These are phyloP conservation scores for Porphyrellus sp. DNA, from an alignment of 1,284 basidiomycete genomes.

Conservation along the genomic window DNA sequence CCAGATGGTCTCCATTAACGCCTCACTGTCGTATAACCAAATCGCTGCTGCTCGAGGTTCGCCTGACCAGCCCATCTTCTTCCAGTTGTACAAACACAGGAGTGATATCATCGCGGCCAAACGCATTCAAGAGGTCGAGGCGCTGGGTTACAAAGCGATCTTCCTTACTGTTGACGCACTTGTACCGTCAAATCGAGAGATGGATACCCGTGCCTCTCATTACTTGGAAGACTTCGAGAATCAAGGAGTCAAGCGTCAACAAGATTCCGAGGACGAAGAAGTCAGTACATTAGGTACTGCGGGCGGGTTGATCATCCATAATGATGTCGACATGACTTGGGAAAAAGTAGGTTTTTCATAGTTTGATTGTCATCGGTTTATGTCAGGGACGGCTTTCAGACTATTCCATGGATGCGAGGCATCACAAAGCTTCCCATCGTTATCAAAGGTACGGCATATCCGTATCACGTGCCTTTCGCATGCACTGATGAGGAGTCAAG, in stretches of 20 bases:
- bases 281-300: conserved; percentile 57
- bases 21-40: conserved; percentile 73
- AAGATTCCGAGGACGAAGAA: conserved; percentile 30
- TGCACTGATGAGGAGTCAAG: conserved; percentile 33
- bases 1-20: conserved; percentile 88
- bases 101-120: conserved; percentile 68
- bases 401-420: conserved; percentile 75
- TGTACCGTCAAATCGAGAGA: conserved; percentile 82
- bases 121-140: conserved; percentile 70
- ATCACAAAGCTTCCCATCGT: conserved; percentile 79
- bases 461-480: not conserved
- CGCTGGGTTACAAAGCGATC: conserved; percentile 78
- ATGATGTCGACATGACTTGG: conserved; percentile 74
- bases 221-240: conserved; percentile 58
- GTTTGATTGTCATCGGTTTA: conserved; percentile 3
- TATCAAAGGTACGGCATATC: conserved; percentile 62
- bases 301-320: conserved; percentile 58
- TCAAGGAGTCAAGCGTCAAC: conserved; percentile 28
- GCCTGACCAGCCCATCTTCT: conserved; percentile 72
- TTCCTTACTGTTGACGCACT: conserved; percentile 91
- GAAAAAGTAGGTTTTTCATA: conserved; percentile 43
- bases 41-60: conserved; percentile 60
- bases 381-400: conserved; percentile 38
- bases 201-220: conserved; percentile 68
- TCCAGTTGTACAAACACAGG: conserved; percentile 84